These are phyloP conservation scores for Fusarium nodosum DNA, from an alignment of 2,329 filamentous ascomycete species.

Conservation along the genomic window DNA sequence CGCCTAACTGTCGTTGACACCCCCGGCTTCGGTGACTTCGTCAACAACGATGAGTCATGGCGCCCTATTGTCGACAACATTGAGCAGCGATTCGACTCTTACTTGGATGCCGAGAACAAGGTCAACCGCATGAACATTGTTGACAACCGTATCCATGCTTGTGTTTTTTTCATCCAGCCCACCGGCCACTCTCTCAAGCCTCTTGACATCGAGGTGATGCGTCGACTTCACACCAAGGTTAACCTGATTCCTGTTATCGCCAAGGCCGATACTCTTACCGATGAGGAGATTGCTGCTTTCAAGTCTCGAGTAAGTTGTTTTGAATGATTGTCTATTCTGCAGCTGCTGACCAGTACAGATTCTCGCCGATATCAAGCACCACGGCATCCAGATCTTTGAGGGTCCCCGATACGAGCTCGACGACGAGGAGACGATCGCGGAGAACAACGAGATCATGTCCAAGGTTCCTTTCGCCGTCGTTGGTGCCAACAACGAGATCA, in stretches of 20 bases:
- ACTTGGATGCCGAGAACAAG: slow-evolving; percentile 99
- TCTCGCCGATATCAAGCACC: slow-evolving; percentile 94
- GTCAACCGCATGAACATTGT: slow-evolving; percentile 99
- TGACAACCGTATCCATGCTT: slow-evolving; percentile 98
- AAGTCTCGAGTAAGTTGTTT: slow-evolving; percentile 88
- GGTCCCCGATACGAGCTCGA: slow-evolving; percentile 98
- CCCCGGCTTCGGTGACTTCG: slow-evolving; percentile 97
- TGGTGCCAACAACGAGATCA: slow-evolving; percentile 95
- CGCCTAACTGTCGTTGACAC: slow-evolving; percentile 97
- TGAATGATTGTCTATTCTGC: not conserved
- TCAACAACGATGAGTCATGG: slow-evolving; percentile 99
- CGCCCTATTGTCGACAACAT: slow-evolving; percentile 99
- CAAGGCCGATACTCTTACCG: slow-evolving; percentile 97
- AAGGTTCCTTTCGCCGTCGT: slow-evolving; percentile 99
- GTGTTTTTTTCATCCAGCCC: slow-evolving; percentile 99
- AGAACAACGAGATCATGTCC: slow-evolving; percentile 99
- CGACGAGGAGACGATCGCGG: slow-evolving; percentile 98
- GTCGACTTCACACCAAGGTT: slow-evolving; percentile 99
- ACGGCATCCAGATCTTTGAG: slow-evolving; percentile 99
- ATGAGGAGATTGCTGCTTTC: slow-evolving; percentile 94
- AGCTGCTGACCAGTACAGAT: slow-evolving; percentile 71
- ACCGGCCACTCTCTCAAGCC: slow-evolving; percentile 99
- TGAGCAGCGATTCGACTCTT: slow-evolving; percentile 98
- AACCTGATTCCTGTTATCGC: slow-evolving; percentile 99
- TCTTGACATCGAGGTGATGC: slow-evolving; percentile 99